These are phyloP conservation scores for Fusarium dimerum DNA, from an alignment of 2,329 filamentous ascomycete species.

Conservation along the genomic window DNA sequence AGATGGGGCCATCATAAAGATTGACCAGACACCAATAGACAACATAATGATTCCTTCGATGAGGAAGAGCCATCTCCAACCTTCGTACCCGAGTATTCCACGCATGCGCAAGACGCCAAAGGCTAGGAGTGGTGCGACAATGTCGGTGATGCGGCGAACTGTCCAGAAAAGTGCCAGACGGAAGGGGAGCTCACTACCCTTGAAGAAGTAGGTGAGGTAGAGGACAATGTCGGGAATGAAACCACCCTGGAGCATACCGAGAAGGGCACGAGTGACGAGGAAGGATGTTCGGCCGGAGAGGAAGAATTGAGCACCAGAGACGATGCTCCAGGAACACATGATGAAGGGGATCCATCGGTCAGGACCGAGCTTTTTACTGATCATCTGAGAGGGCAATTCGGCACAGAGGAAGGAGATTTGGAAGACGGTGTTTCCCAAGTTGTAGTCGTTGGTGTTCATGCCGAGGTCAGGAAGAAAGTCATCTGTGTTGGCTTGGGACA, in stretches of 20 bases:
- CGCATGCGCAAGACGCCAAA: conserved; percentile 56
- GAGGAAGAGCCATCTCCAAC: conserved; percentile 60
- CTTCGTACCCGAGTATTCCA: conserved; percentile 50
- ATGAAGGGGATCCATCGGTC: conserved; percentile 63
- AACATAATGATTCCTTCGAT: conserved; percentile 37
- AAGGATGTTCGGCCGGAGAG: conserved; percentile 40
- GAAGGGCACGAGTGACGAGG: neutral
- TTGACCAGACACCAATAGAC: conserved; percentile 20
- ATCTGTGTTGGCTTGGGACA: conserved; percentile 1
- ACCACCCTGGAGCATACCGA: conserved; percentile 11
- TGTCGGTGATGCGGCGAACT: conserved; percentile 2
- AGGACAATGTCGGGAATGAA: conserved; percentile 42
- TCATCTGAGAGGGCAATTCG: conserved; percentile 59
- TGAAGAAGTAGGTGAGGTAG: conserved; percentile 72
- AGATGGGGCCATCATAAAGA: conserved; percentile 21
- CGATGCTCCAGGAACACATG: conserved; percentile 35
- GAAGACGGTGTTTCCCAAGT: conserved; percentile 36
- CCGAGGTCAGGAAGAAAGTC: conserved; percentile 34
- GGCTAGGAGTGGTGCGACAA: conserved; percentile 5
- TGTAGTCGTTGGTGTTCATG: conserved; percentile 43
- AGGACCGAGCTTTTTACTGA: conserved; percentile 58
- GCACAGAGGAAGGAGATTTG: conserved; percentile 33
- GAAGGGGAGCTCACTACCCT: conserved; percentile 48
- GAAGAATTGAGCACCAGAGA: conserved; percentile 15
- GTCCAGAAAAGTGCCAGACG: conserved; percentile 70